Evolutionary conservation across 768 basidiomycete genomes (phyloP), one percentile per base, ranked within the genome.

Genomic region (Mycena vulgaris): DNA sequence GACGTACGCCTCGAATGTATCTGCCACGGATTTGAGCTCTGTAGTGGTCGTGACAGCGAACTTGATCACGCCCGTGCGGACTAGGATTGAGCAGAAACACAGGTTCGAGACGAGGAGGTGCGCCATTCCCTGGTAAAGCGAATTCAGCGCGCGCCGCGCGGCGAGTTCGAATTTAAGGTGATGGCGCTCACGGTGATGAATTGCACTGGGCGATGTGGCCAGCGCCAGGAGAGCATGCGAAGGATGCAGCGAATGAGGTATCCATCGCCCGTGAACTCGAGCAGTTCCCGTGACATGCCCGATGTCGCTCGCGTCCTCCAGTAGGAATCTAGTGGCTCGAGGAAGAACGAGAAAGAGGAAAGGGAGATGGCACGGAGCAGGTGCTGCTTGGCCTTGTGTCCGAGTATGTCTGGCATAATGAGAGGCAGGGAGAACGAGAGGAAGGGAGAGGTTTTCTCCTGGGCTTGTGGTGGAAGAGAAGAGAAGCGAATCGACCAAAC

Each of bases 221-320:
- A 58, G 16, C 57, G 39, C 27, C 57, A 58, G 13, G n/a, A 8
- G 25, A 58, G 39, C 57, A 58, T 45, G 39, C 57, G 57, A 2
- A 58, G 57, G 21, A 58, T 40, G 37, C 57, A 58, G 23, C 57
- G 57, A 58, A 58, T 42, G 27, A 58, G 39, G 40, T 42, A 42
- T 19, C 57, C 57, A 30, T 58, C 57, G 57, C 57, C 57, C 7
- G 57, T 58, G 57, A 58, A 58, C 37, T 58, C 40, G 40, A 58
- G 39, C 27, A 58, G 57, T 10, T 58, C 57, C 5, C 57, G 25
- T 9, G 57, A 58, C 57, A 58, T 58, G 57, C 57, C 57, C 13
- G 37, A 30, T 30, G 57, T 42, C 40, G 57, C 57, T 19, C 57
- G 8, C 13, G 27, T 58, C 57, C 57, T 58, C 57, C 57, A 58